Base-by-base conservation (phyloP, 2,329 filamentous ascomycete species). In the Penicillium sp. region DNA sequence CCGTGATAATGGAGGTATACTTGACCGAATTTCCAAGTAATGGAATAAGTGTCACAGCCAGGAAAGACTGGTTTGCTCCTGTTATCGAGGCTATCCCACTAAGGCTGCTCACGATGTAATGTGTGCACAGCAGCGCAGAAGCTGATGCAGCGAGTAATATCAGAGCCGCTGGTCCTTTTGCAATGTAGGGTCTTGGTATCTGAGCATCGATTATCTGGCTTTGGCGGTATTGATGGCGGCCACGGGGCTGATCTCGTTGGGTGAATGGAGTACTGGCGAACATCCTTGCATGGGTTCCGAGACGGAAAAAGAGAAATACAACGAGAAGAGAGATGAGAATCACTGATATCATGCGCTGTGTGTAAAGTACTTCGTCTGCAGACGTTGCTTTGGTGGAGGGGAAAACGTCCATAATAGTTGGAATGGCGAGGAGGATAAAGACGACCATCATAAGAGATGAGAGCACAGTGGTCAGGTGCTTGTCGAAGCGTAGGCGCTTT, bases 361-460 rank as follows among this genome's bases (percentile, higher is more conserved):
- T 48, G 10, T 56, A 34, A 2, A 58, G 40, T 6, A 60, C 43
- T 4, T 61, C 53, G 14, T 55, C 52, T 5, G 29, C 47, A 3
- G 53, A 34, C 9, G 54, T 43, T 36, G 43, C 46, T 7, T 58
- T 40, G 13, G 53, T 29, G 5, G 61, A 62, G 3, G 55, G 49
- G n/a, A 62, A 60, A 2, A 59, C 52, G 18, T 58, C 53, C 55
- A 60, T 62, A 2, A 58, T 50, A 2, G 59, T 58, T 24, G 61
- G 59, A 13, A 62, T 45, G 3, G 59, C 51, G 36, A 63, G 49
- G 2, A 60, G 47, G 13, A 62, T 60, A 32, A 57, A 62, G 8
- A 59, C 57, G 7, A 60, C 54, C 43, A 60, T 58, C 57, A 60
- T 62, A 13, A 63, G 49, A 16, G 59, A 62, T 6, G 61, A 62